Base-by-base conservation (phyloP, 805 yeast species). In the Metschnikowia picachoensis region DNA sequence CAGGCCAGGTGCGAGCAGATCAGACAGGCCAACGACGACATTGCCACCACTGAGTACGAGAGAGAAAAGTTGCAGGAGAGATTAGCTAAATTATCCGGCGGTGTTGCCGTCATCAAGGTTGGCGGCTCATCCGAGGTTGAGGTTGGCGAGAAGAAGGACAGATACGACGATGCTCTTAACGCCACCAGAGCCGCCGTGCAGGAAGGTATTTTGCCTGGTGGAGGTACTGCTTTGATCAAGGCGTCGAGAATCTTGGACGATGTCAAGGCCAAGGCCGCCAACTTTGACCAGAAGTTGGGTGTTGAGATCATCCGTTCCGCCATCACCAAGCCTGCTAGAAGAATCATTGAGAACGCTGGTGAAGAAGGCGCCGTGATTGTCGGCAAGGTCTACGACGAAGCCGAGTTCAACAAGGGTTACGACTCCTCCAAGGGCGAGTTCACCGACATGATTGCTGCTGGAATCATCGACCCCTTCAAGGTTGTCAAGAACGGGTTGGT, bases 181-280 rank as follows among this genome's bases (percentile, higher is more conserved):
- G 97, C 99, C 46, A 94, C 98, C 44, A 89, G 98, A 73, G 97
- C 99, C 48, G 99, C 99, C 56, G 96, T 94, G 54, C 92, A 92
- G 73, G 96, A 89, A 73, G 99, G 99, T 74, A 90, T 94, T 65
- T 79, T 94, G 57, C 99, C 99, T 65, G 99, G 99, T 76, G 99
- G 99, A 69, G 99, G 99, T 74, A 89, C 97, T 57, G 99, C 99
- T 48, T 79, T 94, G 64, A 79, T 89, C 62, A 94, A 94, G 80
- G 97, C 98, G 42, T 80, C 95, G 44, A 77, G 81, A 59, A 68
- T 83, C 52, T 78, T 94, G 61, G 89, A 82, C 54, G 74, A 68
- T 17, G 82, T 87, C 53, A 76, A 82, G 68, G 79, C 87, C 52
- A 85, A 77, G 31, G 74, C 74, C 39, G 65, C 53, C 29, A 94